These are phyloP conservation scores for Lentinula boryana DNA, from an alignment of 768 basidiomycete species.

Conservation along the genomic window DNA sequence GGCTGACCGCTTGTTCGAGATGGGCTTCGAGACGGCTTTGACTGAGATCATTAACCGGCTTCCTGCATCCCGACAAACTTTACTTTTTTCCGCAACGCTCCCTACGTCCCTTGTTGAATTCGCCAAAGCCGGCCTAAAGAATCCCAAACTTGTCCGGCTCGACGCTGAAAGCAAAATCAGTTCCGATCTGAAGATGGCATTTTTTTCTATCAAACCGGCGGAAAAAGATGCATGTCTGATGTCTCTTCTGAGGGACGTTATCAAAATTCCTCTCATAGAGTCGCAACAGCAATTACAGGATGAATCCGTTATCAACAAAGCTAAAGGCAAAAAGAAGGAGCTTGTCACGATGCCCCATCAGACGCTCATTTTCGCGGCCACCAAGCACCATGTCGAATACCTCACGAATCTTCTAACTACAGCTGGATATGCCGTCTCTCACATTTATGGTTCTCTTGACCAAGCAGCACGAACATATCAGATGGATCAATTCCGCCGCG, in stretches of 20 bases:
- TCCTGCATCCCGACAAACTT: conserved; percentile 80
- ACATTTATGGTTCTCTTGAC: conserved; percentile 94
- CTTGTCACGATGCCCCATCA: conserved; percentile 72
- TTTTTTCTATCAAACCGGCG: conserved; percentile 85
- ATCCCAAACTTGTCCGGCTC: conserved; percentile 93
- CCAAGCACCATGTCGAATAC: conserved; percentile 99
- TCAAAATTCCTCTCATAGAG: conserved; percentile 64
- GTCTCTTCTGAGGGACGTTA: conserved; percentile 78
- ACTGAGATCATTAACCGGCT: conserved; percentile 89
- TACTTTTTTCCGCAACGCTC: conserved; percentile 94
- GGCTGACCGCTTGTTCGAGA: conserved; percentile 96
- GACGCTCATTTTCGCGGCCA: conserved; percentile 91
- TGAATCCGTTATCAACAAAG: conserved; percentile 27
- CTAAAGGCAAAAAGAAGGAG: conserved; percentile 46
- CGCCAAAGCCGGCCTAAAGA: conserved; percentile 92
- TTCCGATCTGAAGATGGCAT: conserved; percentile 87
- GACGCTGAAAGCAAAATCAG: conserved; percentile 97
- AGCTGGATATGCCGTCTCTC: conserved; percentile 84
- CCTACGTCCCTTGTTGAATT: conserved; percentile 96
- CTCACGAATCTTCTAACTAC: conserved; percentile 69
- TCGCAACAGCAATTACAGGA: conserved; percentile 23
- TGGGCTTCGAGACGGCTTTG: conserved; percentile 92
- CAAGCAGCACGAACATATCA: conserved; percentile 85
- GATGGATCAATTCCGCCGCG: conserved; percentile 85
- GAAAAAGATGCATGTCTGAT: conserved; percentile 95